A percentile compares a stretch with the other conserved stretches of the same genome.
Evolutionary conservation across 257 asterid species (phyloP).

Genomic region (Fraxinus americana): DNA sequence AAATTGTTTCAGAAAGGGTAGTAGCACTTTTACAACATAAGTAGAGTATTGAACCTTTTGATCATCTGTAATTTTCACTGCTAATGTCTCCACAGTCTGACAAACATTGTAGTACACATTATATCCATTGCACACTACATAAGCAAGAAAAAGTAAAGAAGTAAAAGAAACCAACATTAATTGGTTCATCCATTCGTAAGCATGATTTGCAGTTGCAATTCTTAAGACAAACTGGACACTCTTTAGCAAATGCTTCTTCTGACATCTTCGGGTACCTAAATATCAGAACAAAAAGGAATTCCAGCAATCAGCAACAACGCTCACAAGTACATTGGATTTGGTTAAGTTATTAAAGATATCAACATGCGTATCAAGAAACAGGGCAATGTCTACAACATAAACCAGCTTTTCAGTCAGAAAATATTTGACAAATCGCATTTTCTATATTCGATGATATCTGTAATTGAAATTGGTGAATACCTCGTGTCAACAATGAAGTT

Average conservation of each 20-base stretch:
- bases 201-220: conserved; percentile 79
- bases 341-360: not conserved
- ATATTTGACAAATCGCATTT: not conserved
- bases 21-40: conserved; percentile 41
- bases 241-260: conserved; percentile 54
- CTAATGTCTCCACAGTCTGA: conserved; percentile 26
- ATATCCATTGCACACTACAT: conserved; percentile 10
- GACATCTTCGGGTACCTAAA: conserved; percentile 68
- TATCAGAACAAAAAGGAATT: conserved; percentile 22
- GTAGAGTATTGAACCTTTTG: conserved; percentile 46
- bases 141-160: conserved; percentile 13
- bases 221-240: conserved; percentile 70
- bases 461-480: not conserved
- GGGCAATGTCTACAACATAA: not conserved
- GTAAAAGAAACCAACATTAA: conserved; percentile 40
- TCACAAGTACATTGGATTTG: not conserved
- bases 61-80: conserved; percentile 17
- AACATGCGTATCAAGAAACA: not conserved
- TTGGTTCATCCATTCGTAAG: conserved; percentile 52
- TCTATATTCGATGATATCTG: not conserved
- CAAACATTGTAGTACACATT: conserved; percentile 19
- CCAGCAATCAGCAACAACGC: not conserved
- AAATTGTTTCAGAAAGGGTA: conserved; percentile 54
- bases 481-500: not conserved
- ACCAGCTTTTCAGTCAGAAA: not conserved